A percentile compares a stretch with the other conserved stretches of the same genome.
These are phyloP conservation scores for Venturia pyrina DNA, from an alignment of 2,329 filamentous ascomycete genomes.

Conservation along the genomic window DNA sequence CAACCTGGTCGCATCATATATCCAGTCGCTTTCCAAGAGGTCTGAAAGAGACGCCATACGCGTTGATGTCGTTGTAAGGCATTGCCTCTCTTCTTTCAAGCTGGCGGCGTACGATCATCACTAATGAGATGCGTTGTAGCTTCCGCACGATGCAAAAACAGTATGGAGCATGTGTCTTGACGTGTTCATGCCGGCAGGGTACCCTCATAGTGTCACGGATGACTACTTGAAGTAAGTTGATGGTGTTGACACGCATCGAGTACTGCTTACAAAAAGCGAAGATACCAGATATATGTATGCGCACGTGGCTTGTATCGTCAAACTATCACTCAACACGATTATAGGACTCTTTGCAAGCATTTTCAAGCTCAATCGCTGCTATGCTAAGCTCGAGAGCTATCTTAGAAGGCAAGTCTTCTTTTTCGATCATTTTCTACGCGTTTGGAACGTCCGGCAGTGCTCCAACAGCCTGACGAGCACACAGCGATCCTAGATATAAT, in stretches of 20 bases:
- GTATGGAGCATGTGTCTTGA: conserved; percentile 43
- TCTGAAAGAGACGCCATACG: conserved; percentile 22
- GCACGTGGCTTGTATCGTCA: neutral
- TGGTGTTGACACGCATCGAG: neutral
- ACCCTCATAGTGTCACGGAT: conserved; percentile 71
- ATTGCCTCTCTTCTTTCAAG: neutral
- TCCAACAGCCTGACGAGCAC: no score
- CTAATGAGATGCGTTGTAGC: neutral
- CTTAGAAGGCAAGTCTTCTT: conserved; percentile 48
- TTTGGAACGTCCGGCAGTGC: neutral
- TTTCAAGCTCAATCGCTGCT: conserved; percentile 70
- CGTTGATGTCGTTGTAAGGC: conserved; percentile 33
- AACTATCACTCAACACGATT: conserved; percentile 1
- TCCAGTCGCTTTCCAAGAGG: conserved; percentile 28
- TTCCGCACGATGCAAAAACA: conserved; percentile 14
- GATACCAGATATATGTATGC: conserved; percentile 58
- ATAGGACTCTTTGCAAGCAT: conserved; percentile 71
- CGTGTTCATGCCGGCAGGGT: conserved; percentile 80
- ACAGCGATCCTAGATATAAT: no score
- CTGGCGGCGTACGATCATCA: neutral
- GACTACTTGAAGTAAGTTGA: conserved; percentile 69
- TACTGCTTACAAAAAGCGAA: conserved; percentile 21
- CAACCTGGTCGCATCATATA: conserved; percentile 38
- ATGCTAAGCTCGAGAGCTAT: conserved; percentile 75
- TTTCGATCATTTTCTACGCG: neutral